Base-by-base conservation (phyloP, 768 basidiomycete genomes). In the Suillus ampliporus region DNA sequence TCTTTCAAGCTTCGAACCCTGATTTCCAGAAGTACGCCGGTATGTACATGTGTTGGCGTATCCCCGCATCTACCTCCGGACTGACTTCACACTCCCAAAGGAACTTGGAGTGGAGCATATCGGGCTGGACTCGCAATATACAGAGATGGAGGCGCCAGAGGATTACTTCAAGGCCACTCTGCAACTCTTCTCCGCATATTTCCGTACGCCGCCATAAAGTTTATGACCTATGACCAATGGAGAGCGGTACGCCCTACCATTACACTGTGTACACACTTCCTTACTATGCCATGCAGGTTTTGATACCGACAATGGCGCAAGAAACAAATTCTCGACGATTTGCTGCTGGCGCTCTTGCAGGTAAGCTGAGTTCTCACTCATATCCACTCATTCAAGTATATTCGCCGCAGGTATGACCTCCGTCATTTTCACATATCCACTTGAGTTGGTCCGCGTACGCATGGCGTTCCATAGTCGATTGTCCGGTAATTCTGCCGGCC, bases 161-260 rank as follows among this genome's bases (percentile, higher is more conserved):
- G 95, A 0, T 82, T 99, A 43, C 88, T 97, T 63, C 96, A 97
- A 82, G 97, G 97, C 8, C 97, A 99, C 76, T 95, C 95, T 15
- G 92, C 94, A 38, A 99, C 97, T 4, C 83, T 99, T 56, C 77
- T 97, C 52, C 89, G 97, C 61, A 90, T 98, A 69, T 97, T 97
- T 74, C 97, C 97, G 9, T 98, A 99, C 71, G 97, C 97, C 34
- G 94, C 90, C 63, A 92, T 99, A 77, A 97, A 96, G 76, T 99
- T 95, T 72, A 95, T 98, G 89, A 87, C 92, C 5, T 99, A 98
- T 73, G 97, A 98, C 75, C 87, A 92, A 73, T 80, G 92, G 61
- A 91, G 93, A 76, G 72, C 85, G 65, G 94, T 96, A 67, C 71
- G 83, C 77, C 23, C 38, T 5, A 19, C 51, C 26, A 50, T 48